Evolutionary conservation across 2,329 filamentous ascomycete genomes (phyloP).

Genomic region (Macroventuria anomochaeta): DNA sequence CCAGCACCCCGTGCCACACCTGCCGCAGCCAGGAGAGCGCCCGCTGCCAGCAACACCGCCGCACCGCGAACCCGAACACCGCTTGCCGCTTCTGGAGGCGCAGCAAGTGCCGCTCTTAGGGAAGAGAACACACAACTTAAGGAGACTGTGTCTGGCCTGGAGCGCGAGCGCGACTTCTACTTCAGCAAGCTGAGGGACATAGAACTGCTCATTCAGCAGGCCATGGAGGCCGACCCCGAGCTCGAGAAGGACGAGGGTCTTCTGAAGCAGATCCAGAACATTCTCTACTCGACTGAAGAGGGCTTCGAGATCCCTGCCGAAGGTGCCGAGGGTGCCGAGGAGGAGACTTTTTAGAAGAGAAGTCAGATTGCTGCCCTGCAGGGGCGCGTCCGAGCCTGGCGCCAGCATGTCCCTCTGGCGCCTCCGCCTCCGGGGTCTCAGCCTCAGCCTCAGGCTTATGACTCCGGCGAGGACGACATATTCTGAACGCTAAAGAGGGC

Average conservation of each 20-base stretch:
- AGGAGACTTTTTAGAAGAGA: slow-evolving; percentile 61
- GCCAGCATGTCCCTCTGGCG: background rate
- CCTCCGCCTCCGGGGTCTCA: too few relatives aligned
- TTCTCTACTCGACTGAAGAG: slow-evolving; percentile 92
- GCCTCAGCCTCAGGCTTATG: background rate
- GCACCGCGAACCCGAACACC: slow-evolving; percentile 52
- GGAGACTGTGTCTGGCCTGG: slow-evolving; percentile 92
- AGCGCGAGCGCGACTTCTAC: slow-evolving; percentile 98
- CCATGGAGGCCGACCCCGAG: slow-evolving; percentile 89
- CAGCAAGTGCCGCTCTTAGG: slow-evolving; percentile 74
- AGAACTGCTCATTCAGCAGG: slow-evolving; percentile 90
- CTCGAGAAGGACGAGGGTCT: slow-evolving; percentile 93
- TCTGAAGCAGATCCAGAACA: slow-evolving; percentile 94
- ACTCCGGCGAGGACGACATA: background rate
- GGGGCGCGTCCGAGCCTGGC: background rate
- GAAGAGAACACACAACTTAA: slow-evolving; percentile 88
- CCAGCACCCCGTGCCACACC: slow-evolving; percentile 60
- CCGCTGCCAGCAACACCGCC: slow-evolving; percentile 49
- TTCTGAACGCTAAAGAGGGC: slow-evolving; percentile 57
- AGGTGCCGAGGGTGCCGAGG: slow-evolving; percentile 71
- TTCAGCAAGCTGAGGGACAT: slow-evolving; percentile 99
- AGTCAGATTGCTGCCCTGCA: background rate
- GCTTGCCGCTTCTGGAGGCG: slow-evolving; percentile 54
- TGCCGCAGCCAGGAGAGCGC: slow-evolving; percentile 56
- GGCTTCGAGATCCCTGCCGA: slow-evolving; percentile 87